A percentile compares a stretch with the other conserved stretches of the same genome.
These are phyloP conservation scores for Apiospora kogelbergensis DNA, from an alignment of 2,329 filamentous ascomycete genomes.

Conservation along the genomic window DNA sequence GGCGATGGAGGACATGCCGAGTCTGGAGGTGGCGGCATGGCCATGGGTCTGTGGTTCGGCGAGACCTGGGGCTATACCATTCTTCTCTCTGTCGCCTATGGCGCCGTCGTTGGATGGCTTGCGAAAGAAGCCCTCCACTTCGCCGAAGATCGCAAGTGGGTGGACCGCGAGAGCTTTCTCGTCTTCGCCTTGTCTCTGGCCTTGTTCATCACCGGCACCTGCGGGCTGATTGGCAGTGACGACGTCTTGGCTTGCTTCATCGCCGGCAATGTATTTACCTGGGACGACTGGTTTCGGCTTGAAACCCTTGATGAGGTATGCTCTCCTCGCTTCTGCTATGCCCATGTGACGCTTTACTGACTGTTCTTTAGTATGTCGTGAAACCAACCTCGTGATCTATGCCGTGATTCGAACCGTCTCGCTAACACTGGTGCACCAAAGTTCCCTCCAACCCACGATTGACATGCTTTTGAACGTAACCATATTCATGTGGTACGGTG, in stretches of 20 bases:
- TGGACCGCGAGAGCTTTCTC: conserved; percentile 84
- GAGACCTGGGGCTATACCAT: conserved; percentile 86
- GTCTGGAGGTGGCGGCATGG: conserved; percentile 60
- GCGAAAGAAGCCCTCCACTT: conserved; percentile 80
- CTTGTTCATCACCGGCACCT: conserved; percentile 84
- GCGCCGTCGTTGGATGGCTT: conserved; percentile 76
- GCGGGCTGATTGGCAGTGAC: conserved; percentile 83
- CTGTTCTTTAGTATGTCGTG: too few relatives aligned
- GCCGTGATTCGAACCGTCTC: too few relatives aligned
- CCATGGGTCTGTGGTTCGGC: conserved; percentile 79
- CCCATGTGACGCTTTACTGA: too few relatives aligned
- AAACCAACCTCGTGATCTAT: too few relatives aligned
- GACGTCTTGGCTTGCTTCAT: conserved; percentile 92
- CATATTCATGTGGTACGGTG: conserved; percentile 90
- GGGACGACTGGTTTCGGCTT: conserved; percentile 91
- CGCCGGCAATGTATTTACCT: conserved; percentile 86
- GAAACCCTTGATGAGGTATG: conserved; percentile 76
- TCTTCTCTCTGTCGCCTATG: conserved; percentile 74
- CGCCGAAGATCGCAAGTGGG: conserved; percentile 77
- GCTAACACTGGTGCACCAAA: too few relatives aligned
- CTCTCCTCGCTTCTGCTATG: too few relatives aligned
- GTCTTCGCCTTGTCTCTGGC: conserved; percentile 84
- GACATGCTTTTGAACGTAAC: conserved; percentile 91
- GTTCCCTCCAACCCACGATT: conserved; percentile 73
- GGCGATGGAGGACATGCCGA: conserved; percentile 56